Evolutionary conservation across 202 grass and related monocot species (phyloP).

Genomic region (Setaria italica): DNA sequence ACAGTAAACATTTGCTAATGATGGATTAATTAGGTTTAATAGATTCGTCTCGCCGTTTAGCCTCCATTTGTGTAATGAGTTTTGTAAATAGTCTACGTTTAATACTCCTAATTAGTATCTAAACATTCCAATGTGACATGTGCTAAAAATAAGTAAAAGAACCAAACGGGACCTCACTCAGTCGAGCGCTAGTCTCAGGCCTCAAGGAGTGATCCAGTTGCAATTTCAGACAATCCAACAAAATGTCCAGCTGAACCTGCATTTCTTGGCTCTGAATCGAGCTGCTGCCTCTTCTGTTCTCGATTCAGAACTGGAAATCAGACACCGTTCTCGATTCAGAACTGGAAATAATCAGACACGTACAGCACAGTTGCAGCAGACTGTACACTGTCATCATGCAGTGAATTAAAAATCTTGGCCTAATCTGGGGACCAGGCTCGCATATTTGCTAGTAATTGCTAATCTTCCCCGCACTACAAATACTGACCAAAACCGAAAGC

Average conservation of each 20-base stretch:
- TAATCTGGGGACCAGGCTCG: background rate
- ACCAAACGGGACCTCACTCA: background rate
- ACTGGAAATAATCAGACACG: too few species aligned
- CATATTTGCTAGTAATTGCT: background rate
- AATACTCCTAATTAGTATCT: too few species aligned
- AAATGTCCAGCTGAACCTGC: background rate
- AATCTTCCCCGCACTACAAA: slow-evolving; percentile 2
- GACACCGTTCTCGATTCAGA: background rate
- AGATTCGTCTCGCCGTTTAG: too few species aligned
- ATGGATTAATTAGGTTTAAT: too few species aligned
- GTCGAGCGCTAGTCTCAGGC: slow-evolving; percentile 4
- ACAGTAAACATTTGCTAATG: too few species aligned
- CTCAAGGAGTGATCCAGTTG: background rate
- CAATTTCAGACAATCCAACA: background rate
- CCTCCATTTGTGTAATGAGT: too few species aligned
- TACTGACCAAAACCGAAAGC: slow-evolving; percentile 32
- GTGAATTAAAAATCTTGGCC: too few species aligned
- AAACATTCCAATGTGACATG: too few species aligned
- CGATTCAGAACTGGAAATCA: background rate
- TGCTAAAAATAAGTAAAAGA: too few species aligned
- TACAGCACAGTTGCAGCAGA: background rate
- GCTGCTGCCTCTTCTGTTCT: background rate
- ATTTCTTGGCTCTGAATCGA: background rate
- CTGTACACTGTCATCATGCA: background rate
- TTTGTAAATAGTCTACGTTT: too few species aligned